Evolutionary conservation across 345 rosid species (phyloP).

Genomic region (Cochlearia excelsa): DNA sequence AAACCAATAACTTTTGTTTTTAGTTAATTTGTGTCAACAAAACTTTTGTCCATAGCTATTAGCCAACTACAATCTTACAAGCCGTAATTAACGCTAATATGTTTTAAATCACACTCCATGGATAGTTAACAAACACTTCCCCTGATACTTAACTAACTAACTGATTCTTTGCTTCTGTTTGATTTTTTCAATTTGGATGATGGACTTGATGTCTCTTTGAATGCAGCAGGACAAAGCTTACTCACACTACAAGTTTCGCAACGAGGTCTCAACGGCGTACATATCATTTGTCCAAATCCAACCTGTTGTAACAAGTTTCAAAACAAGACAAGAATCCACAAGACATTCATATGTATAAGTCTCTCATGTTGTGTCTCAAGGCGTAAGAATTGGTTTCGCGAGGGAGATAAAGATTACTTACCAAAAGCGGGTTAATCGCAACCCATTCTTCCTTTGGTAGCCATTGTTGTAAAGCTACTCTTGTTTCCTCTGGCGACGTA

Average conservation of each 20-base stretch:
- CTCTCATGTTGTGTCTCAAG: slow-evolving; percentile 3
- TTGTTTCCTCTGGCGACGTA: slow-evolving; percentile 80
- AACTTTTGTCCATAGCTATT: too few relatives aligned
- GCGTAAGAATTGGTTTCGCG: neutral
- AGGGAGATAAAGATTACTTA: slow-evolving; percentile 25
- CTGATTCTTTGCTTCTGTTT: slow-evolving; percentile 38
- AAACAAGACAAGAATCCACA: slow-evolving; percentile 3
- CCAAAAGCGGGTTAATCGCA: slow-evolving; percentile 90
- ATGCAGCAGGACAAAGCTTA: slow-evolving; percentile 83
- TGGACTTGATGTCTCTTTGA: slow-evolving; percentile 65
- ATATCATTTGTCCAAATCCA: slow-evolving; percentile 90
- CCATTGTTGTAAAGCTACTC: slow-evolving; percentile 87
- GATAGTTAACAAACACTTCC: too few relatives aligned
- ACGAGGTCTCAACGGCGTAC: slow-evolving; percentile 81
- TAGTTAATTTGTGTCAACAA: too few relatives aligned
- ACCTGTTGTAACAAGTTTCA: slow-evolving; percentile 40
- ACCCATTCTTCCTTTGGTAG: slow-evolving; percentile 96
- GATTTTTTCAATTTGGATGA: slow-evolving; percentile 54
- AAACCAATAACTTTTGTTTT: too few relatives aligned
- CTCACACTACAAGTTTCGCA: slow-evolving; percentile 60
- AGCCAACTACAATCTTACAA: too few relatives aligned
- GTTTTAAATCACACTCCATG: too few relatives aligned
- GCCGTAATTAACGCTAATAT: too few relatives aligned
- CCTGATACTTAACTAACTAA: too few relatives aligned
- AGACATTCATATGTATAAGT: neutral